Evolutionary conservation across 2,329 filamentous ascomycete species (phyloP).

Genomic region (Exophiala spinifera): DNA sequence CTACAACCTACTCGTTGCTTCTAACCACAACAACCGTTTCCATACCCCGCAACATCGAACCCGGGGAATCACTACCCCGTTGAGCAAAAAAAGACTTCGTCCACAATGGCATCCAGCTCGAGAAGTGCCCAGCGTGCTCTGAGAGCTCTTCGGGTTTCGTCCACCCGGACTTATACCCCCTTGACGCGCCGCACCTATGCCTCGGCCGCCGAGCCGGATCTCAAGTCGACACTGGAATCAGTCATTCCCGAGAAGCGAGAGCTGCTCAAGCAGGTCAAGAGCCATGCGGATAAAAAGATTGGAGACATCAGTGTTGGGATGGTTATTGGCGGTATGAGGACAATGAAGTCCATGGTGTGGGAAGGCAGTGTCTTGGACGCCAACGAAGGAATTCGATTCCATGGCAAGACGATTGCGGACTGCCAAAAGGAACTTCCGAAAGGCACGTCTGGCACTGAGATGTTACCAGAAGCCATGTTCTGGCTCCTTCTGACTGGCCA

Average conservation of each 20-base stretch:
- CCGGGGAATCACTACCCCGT: background rate
- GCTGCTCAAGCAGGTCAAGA: slow-evolving; percentile 90
- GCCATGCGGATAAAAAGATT: slow-evolving; percentile 74
- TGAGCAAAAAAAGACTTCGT: background rate
- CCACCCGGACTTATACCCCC: slow-evolving; percentile 18
- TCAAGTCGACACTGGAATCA: slow-evolving; percentile 81
- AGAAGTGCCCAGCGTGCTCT: slow-evolving; percentile 25
- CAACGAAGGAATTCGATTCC: slow-evolving; percentile 96
- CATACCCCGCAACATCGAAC: background rate
- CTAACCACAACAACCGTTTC: background rate
- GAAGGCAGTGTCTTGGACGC: slow-evolving; percentile 96
- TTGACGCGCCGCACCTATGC: slow-evolving; percentile 58
- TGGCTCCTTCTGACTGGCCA: slow-evolving; percentile 94
- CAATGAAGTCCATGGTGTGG: slow-evolving; percentile 97
- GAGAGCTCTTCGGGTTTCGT: slow-evolving; percentile 20
- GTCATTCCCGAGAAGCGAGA: slow-evolving; percentile 90
- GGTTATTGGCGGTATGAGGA: slow-evolving; percentile 93
- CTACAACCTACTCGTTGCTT: background rate
- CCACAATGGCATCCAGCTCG: slow-evolving; percentile 25
- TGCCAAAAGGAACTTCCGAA: slow-evolving; percentile 93
- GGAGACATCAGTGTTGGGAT: slow-evolving; percentile 93
- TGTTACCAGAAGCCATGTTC: slow-evolving; percentile 99
- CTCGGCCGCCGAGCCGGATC: slow-evolving; percentile 74
- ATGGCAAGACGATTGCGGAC: slow-evolving; percentile 96
- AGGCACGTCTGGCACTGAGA: slow-evolving; percentile 86